Evolutionary conservation across 169 alveolate genomes (phyloP), one percentile per base, ranked within the genome.

Genomic region (Plasmodium vinckei): DNA sequence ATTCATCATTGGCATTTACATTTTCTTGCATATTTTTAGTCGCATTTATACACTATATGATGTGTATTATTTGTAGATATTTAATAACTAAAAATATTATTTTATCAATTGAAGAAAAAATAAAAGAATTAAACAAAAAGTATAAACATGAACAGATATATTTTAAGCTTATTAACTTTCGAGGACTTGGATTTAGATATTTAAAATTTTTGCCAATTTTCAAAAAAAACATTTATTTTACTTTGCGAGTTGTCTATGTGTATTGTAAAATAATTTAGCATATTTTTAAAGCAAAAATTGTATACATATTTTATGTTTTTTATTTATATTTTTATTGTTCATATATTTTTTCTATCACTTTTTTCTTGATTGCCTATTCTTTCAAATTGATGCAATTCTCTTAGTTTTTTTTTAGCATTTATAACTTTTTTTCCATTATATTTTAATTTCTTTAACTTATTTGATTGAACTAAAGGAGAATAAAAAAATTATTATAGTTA

Each of bases 141-240:
- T 75, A 75, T 68, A 54, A 75, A 49, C 17, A n/a, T 10, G 88
- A 75, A 42, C 60, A 75, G 15, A 75, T 75, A 25, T 63, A 75
- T 61, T 75, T 75, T 75, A 75, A 75, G 73, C 39, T 75, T 44
- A 75, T 75, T 63, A 75, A 75, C 39, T 64, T 75, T 47, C 61
- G 88, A 47, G 54, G 47, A 3, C 42, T 63, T 9, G 88, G 88
- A 13, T 75, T 75, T 19, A 75, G 64, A 56, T 75, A 75, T 75
- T 75, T 75, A 23, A 75, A 75, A 61, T 49, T 75, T 19, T 56
- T 61, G 17, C 44, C 67, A 15, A 21, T 13, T 47, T 21, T 15
- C 23, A 56, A 15, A 33, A 64, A 61, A 15, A 46, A 49, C 25
- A 33, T 27, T 9, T 54, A 75, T 23, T 75, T 61, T 75, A 33